phyloP scores from a whole-genome alignment of 306 rosid species.

The Vigna mungo region DNA sequence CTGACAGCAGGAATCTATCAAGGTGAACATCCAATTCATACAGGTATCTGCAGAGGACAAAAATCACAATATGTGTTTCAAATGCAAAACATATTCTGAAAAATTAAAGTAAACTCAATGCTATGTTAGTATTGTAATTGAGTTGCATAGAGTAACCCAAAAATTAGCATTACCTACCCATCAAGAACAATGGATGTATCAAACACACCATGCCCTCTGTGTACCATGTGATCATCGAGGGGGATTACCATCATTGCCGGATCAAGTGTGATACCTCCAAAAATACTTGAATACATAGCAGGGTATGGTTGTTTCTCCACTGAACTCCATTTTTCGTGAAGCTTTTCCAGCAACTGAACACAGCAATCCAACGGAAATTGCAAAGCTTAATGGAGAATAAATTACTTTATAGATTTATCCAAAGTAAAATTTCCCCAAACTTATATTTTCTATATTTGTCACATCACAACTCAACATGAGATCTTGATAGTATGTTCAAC shows the following conservation, averaged over 20 bases:
- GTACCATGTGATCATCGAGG: constrained; percentile 73
- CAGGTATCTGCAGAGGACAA: constrained; percentile 58
- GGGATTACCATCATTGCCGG: constrained; percentile 81
- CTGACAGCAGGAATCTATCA: constrained; percentile 80
- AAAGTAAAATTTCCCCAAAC: too few relatives aligned
- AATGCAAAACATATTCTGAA: not conserved
- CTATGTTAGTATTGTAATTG: not conserved
- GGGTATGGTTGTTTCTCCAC: constrained; percentile 76
- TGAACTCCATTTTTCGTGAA: constrained; percentile 73
- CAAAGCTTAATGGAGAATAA: constrained; percentile 18
- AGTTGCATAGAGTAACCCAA: constrained; percentile 4
- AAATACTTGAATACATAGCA: constrained; percentile 86
- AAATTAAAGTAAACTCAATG: constrained; percentile 3
- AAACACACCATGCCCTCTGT: constrained; percentile 71
- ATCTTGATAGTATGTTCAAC: constrained; percentile 15
- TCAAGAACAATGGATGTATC: constrained; percentile 62
- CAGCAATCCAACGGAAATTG: constrained; percentile 36
- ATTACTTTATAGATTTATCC: not conserved
- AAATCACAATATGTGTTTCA: constrained; percentile 4
- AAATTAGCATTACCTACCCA: constrained; percentile 59
- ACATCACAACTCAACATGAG: not conserved
- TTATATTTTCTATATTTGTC: too few relatives aligned
- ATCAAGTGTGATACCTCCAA: constrained; percentile 90
- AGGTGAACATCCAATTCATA: constrained; percentile 87
- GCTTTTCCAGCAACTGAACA: constrained; percentile 80